Evolutionary conservation across 2,329 filamentous ascomycete genomes (phyloP), one percentile per base, ranked within the genome.

Genomic region (Phialophora expanda): DNA sequence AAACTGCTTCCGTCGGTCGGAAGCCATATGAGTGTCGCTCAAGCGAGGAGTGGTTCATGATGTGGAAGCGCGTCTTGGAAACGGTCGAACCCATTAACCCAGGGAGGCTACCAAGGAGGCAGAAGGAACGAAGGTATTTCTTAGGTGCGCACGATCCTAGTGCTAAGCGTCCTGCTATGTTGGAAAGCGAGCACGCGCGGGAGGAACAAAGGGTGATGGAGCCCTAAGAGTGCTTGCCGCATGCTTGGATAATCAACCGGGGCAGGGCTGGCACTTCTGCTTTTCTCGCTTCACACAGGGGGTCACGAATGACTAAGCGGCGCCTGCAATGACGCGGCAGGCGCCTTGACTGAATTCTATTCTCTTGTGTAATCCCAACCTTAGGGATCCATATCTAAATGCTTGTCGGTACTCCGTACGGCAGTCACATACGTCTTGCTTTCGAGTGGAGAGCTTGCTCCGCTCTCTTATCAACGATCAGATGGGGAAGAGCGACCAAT

Each of bases 161-260:
- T 41, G 20, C 41, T 34, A 59, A 48, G 38, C 56, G 56, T 22
- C 22, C 26, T 32, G 41, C 56, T 17, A 50, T 50, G 20, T 32
- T 12, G 24, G 32, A 58, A 48, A 20, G 12, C 24, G 41, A 48
- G 9, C 20, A 8, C 20, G 34, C 56, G 44, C 4, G 20, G 30
- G 41, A 4, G 46, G 11, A 11, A 50, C 8, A 26, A 24, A 22
- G n/a, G 22, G 6, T 11, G 12, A 20, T 22, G 17, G 22, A 26
- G 8, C 24, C 3, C 38, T 7, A 41, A 59, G 34, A 59, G 14
- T 30, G 46, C 28, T 41, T 48, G 17, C 30, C 8, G 28, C 11
- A n/a, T 30, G 58, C 58, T 61, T 61, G 46, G 46, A 51, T 61
- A 61, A 61, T 53, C 58, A 53, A 41, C 22, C 30, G n/a, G 20